Evolutionary conservation across 768 basidiomycete genomes (phyloP).

Genomic region (Boletellus emodensis): DNA sequence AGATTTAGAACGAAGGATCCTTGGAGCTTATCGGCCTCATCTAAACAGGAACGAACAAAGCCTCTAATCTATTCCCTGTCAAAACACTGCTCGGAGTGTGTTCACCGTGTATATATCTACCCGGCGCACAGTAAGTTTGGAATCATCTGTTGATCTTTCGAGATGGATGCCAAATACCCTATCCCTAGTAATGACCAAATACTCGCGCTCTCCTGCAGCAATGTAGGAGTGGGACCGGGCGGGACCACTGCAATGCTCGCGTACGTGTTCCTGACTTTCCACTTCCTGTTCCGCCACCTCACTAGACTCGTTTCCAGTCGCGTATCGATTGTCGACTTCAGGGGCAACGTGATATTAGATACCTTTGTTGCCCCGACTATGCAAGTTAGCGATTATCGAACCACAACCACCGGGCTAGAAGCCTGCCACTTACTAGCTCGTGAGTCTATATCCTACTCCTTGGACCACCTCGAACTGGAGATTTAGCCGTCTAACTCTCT

Average conservation of each 20-base stretch:
- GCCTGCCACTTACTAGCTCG: constrained; percentile 38
- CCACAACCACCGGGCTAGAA: constrained; percentile 56
- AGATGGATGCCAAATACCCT: constrained; percentile 33
- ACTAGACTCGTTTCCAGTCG: constrained; percentile 33
- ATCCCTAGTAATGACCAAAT: constrained; percentile 42
- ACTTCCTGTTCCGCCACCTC: constrained; percentile 6
- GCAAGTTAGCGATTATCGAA: constrained; percentile 70
- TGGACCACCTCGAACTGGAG: neutral
- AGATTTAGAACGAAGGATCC: constrained; percentile 18
- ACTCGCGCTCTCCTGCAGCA: constrained; percentile 58
- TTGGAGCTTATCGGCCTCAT: constrained; percentile 25
- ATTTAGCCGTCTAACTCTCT: constrained; percentile 1
- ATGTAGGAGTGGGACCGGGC: constrained; percentile 77
- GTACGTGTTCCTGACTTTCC: constrained; percentile 41
- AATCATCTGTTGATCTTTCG: constrained; percentile 10
- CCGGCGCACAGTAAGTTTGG: constrained; percentile 16
- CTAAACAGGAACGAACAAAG: constrained; percentile 16
- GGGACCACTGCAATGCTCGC: constrained; percentile 81
- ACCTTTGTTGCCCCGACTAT: constrained; percentile 64
- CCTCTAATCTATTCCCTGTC: constrained; percentile 18
- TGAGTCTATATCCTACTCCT: constrained; percentile 20
- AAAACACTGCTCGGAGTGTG: constrained; percentile 2
- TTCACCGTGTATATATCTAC: constrained; percentile 25
- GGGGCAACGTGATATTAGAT: constrained; percentile 57
- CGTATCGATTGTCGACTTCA: constrained; percentile 53